Evolutionary conservation across 257 asterid species (phyloP).

Genomic region (Solanum neorickii): DNA sequence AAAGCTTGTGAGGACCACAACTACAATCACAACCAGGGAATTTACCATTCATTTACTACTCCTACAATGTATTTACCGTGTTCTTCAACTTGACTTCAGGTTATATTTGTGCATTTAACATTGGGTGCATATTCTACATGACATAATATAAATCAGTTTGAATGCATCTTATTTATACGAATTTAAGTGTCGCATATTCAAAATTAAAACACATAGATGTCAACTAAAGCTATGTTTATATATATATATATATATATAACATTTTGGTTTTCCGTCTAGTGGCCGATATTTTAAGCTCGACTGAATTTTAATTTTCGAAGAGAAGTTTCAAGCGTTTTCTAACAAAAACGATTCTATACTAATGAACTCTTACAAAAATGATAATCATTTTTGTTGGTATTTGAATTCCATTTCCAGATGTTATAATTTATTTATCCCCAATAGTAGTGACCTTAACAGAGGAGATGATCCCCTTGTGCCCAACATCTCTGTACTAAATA

Average conservation of each 20-base stretch:
- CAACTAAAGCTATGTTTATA: too few relatives aligned
- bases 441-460: not conserved
- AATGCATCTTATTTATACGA: not conserved
- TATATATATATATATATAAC: too few relatives aligned
- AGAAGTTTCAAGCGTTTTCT: rapidly evolving
- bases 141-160: not conserved
- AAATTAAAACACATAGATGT: not conserved
- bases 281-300: rapidly evolving
- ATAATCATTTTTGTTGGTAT: too few relatives aligned
- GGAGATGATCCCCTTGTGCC: not conserved
- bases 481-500: too few relatives aligned
- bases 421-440: not conserved
- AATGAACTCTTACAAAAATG: too few relatives aligned
- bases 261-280: too few relatives aligned
- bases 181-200: not conserved
- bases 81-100: not conserved
- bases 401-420: not conserved
- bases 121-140: not conserved
- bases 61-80: not conserved
- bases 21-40: not conserved
- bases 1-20: conserved; percentile 29
- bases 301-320: rapidly evolving
- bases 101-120: rapidly evolving
- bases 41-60: not conserved
- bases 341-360: too few relatives aligned